Base-by-base conservation (phyloP, 257 asterid genomes). In the Rehmannia glutinosa region DNA sequence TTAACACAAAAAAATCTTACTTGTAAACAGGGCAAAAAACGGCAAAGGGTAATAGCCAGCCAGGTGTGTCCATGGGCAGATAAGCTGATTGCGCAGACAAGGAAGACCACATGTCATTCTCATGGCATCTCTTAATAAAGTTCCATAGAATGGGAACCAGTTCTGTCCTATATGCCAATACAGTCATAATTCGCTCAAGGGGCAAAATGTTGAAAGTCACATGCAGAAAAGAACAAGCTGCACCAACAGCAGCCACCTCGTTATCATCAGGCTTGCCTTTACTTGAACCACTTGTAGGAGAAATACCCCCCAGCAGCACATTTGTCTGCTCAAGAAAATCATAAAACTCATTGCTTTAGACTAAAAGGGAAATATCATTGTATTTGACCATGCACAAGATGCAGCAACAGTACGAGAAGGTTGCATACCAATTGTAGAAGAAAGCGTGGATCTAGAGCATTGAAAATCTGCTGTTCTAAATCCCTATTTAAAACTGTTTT, bases 11-110 rank as follows among this genome's bases (percentile, higher is more conserved):
- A 35, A 65, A 53, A 64, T 74, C 91, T 85, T 80, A 94, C 97
- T 87, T 91, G 83, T 91, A 91, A 38, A 94, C 87, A 9, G 99
- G 97, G 82, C 99, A 94, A 84, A 94, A 94, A 63, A 83, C 97
- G 45, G 95, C 91, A 63, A 94, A 75, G 19, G 97, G 96, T 70
- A 91, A 77, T 69, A 90, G 86, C 95, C 91, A 85, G 67, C 97
- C 97, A 73, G 96, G 91, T 3, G 85, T 73, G 71, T 83, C 93
- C 60, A 77, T 66, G 32, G 93, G 95, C 73, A 87, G 70, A 84
- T 87, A 85, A 58, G 81, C 68, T 52, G 96, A 87, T 63, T 82
- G 86, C 75, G 68, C 84, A 49, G 97, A 82, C 72, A 94, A 69
- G 71, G 84, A 68, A 63, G 97, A 78, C 99, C 96, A 91, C 72